Evolutionary conservation across 2,329 filamentous ascomycete genomes (phyloP).

Genomic region (Amylocarpus encephaloides): DNA sequence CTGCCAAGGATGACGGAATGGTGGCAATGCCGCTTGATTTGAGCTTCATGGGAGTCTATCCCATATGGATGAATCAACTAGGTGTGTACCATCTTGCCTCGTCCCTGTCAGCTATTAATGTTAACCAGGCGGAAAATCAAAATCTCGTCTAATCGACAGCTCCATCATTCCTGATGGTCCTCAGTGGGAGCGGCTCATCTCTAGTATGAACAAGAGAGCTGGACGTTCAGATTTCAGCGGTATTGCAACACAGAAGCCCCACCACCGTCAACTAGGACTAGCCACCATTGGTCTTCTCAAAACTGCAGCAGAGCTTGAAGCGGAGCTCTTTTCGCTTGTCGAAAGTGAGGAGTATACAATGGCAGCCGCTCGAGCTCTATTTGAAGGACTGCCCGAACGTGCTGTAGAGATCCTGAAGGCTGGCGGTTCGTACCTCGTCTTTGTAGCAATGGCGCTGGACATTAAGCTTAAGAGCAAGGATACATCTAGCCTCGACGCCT

Average conservation of each 20-base stretch:
- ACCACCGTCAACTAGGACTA: slow-evolving; percentile 69
- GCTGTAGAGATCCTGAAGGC: slow-evolving; percentile 65
- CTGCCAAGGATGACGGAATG: slow-evolving; percentile 64
- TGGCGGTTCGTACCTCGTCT: slow-evolving; percentile 61
- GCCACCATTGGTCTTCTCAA: slow-evolving; percentile 69
- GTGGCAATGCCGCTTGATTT: slow-evolving; percentile 61
- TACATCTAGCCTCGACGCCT: slow-evolving; percentile 28
- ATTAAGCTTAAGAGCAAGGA: slow-evolving; percentile 49
- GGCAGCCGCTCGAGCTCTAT: slow-evolving; percentile 69
- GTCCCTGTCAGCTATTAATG: slow-evolving; percentile 2
- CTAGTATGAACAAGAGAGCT: slow-evolving; percentile 56
- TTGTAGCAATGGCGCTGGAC: slow-evolving; percentile 62
- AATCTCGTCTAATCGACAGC: slow-evolving; percentile 42
- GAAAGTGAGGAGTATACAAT: slow-evolving; percentile 57
- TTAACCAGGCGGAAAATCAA: slow-evolving; percentile 41
- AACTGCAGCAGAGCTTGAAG: slow-evolving; percentile 41
- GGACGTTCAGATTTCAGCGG: slow-evolving; percentile 59
- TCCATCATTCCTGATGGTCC: slow-evolving; percentile 38
- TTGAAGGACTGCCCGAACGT: slow-evolving; percentile 61
- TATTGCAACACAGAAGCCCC: slow-evolving; percentile 54
- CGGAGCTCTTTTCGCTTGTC: slow-evolving; percentile 40
- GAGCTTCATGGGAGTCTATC: slow-evolving; percentile 67
- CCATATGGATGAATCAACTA: slow-evolving; percentile 65
- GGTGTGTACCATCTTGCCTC: slow-evolving; percentile 38
- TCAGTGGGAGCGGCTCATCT: slow-evolving; percentile 57